phyloP scores from a whole-genome alignment of 305 asterid genomes.

The Lippia alba region DNA sequence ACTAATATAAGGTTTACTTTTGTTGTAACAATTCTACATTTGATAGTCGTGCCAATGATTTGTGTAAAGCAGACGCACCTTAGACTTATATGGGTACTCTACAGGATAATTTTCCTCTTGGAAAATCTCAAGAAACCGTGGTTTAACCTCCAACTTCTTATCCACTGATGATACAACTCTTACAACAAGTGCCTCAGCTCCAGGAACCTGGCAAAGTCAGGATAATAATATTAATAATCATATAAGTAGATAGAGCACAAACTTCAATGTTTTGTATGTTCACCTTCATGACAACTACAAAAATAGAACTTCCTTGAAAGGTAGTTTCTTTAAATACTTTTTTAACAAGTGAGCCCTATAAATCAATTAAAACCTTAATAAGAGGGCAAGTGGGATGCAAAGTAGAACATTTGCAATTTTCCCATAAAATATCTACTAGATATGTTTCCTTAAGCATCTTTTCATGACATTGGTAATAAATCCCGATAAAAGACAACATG shows the following conservation, averaged over 20 bases:
- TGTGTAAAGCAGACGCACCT: slow-evolving; percentile 56
- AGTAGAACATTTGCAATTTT: slow-evolving; percentile 8
- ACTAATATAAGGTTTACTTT: background rate
- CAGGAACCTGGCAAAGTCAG: slow-evolving; percentile 75
- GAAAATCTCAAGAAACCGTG: slow-evolving; percentile 87
- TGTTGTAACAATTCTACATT: slow-evolving; percentile 15
- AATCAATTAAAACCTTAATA: slow-evolving; percentile 11
- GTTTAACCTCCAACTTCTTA: slow-evolving; percentile 94
- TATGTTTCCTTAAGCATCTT: slow-evolving; percentile 21
- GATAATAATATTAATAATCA: slow-evolving; percentile 29
- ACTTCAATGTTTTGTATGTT: slow-evolving; percentile 8
- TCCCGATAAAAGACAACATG: slow-evolving; percentile 32
- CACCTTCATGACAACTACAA: background rate
- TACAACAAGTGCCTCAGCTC: slow-evolving; percentile 94
- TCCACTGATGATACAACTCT: slow-evolving; percentile 98
- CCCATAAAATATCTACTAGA: slow-evolving; percentile 11
- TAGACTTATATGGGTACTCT: slow-evolving; percentile 92
- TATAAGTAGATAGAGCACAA: slow-evolving; percentile 13
- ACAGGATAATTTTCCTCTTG: slow-evolving; percentile 86
- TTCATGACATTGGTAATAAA: slow-evolving; percentile 15
- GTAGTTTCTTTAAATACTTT: too few relatives aligned
- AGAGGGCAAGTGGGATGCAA: slow-evolving; percentile 9
- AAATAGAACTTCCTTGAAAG: background rate
- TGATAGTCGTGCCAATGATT: slow-evolving; percentile 17
- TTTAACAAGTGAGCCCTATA: slow-evolving; percentile 5